phyloP scores from a whole-genome alignment of 345 rosid species.

The Murraya koenigii region DNA sequence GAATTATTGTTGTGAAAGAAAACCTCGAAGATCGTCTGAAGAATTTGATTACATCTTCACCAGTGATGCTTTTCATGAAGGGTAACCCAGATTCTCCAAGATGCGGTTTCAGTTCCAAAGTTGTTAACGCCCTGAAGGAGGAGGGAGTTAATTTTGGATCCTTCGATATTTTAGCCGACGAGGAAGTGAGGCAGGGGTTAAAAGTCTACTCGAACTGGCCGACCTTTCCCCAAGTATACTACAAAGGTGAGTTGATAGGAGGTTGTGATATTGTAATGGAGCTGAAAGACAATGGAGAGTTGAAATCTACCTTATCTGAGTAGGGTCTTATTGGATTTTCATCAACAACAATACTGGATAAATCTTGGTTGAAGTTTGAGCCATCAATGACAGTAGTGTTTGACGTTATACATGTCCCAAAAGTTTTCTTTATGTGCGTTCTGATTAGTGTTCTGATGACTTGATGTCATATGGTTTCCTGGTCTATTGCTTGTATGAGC shows the following conservation, averaged over 20 bases:
- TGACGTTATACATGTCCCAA: constrained; percentile 6
- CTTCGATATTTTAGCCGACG: constrained; percentile 75
- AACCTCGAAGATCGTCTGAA: constrained; percentile 61
- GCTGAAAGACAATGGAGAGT: constrained; percentile 63
- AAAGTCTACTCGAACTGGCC: constrained; percentile 95
- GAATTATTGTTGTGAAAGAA: constrained; percentile 40
- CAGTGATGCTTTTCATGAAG: constrained; percentile 95
- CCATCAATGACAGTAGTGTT: constrained; percentile 12
- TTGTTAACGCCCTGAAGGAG: constrained; percentile 72
- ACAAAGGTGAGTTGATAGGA: constrained; percentile 93
- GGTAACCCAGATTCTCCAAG: constrained; percentile 84
- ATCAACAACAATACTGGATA: background rate
- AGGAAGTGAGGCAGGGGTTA: constrained; percentile 92
- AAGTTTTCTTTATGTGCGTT: background rate
- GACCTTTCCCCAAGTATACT: constrained; percentile 91
- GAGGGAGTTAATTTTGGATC: constrained; percentile 69
- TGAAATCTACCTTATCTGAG: constrained; percentile 77
- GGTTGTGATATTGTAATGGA: constrained; percentile 93
- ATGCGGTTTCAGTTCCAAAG: constrained; percentile 96
- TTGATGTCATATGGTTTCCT: constrained; percentile 1
- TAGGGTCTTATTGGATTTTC: constrained; percentile 20
- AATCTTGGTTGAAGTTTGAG: background rate
- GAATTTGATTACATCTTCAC: constrained; percentile 56
- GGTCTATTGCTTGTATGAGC: background rate
- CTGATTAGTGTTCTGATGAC: background rate